Evolutionary conservation across 2,329 filamentous ascomycete genomes (phyloP).

Genomic region (Neofusicoccum kwambonambiense): DNA sequence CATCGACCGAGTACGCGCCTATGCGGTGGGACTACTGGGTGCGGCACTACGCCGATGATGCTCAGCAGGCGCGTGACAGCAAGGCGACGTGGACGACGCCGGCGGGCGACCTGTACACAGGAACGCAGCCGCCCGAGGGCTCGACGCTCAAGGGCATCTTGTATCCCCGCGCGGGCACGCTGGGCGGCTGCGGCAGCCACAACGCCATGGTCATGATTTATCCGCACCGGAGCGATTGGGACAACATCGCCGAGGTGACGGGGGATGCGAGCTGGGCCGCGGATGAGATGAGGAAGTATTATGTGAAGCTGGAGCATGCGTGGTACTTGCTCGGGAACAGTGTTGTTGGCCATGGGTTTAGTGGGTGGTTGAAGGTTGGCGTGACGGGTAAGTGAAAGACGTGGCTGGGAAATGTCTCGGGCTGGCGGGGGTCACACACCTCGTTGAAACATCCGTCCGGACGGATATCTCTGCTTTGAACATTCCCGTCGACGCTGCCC

Average conservation of each 20-base stretch:
- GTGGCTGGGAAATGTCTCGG: slow-evolving; percentile 36
- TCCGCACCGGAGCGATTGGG: slow-evolving; percentile 60
- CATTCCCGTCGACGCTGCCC: too few relatives aligned
- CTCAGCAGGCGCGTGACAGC: slow-evolving; percentile 58
- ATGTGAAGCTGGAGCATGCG: slow-evolving; percentile 55
- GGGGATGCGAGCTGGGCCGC: slow-evolving; percentile 61
- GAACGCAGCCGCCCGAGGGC: slow-evolving; percentile 52
- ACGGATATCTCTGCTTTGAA: too few relatives aligned
- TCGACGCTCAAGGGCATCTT: slow-evolving; percentile 54
- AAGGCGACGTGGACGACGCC: slow-evolving; percentile 53
- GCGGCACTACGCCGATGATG: slow-evolving; percentile 57
- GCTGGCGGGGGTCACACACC: too few relatives aligned
- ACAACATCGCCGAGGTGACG: slow-evolving; percentile 57
- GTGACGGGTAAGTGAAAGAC: slow-evolving; percentile 39
- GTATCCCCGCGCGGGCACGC: slow-evolving; percentile 57
- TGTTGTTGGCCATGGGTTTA: slow-evolving; percentile 53
- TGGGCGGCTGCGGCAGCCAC: slow-evolving; percentile 61
- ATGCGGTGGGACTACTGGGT: slow-evolving; percentile 64
- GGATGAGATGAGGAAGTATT: slow-evolving; percentile 52
- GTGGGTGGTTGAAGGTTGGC: slow-evolving; percentile 51
- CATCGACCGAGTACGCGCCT: slow-evolving; percentile 56
- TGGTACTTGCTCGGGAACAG: slow-evolving; percentile 50
- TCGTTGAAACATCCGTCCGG: too few relatives aligned
- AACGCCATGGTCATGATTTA: slow-evolving; percentile 60
- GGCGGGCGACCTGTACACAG: slow-evolving; percentile 53